phyloP scores from a whole-genome alignment of 2,329 filamentous ascomycete species.

The Cryphonectria naterciae region DNA sequence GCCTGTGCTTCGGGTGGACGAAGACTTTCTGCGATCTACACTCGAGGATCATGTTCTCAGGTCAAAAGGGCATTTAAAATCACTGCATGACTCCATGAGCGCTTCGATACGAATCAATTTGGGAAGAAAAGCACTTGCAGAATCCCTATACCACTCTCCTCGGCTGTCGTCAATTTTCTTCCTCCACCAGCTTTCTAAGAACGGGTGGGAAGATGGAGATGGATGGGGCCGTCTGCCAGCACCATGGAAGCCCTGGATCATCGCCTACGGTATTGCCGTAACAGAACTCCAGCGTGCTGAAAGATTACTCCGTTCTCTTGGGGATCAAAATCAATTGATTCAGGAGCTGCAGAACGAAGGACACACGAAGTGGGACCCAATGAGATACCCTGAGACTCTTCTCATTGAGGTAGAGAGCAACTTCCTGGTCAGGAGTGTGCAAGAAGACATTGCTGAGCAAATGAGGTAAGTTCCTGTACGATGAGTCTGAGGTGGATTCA shows the following conservation, averaged over 20 bases:
- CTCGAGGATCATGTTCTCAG: background rate
- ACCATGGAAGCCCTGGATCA: constrained; percentile 42
- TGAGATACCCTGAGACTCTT: constrained; percentile 60
- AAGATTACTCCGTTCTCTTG: constrained; percentile 40
- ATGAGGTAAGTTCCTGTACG: constrained; percentile 50
- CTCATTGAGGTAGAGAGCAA: constrained; percentile 67
- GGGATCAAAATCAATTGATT: constrained; percentile 40
- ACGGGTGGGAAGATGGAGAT: constrained; percentile 8
- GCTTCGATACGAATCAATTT: background rate
- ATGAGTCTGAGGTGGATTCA: no score
- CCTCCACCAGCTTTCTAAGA: constrained; percentile 39
- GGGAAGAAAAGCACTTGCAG: background rate
- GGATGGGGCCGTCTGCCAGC: constrained; percentile 36
- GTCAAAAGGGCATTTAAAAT: background rate
- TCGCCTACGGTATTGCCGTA: constrained; percentile 46
- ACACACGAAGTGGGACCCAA: constrained; percentile 59
- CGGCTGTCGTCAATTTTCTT: constrained; percentile 41
- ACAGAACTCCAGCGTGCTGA: constrained; percentile 46
- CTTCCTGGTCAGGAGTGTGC: constrained; percentile 63
- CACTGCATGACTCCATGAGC: background rate
- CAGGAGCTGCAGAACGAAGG: constrained; percentile 54
- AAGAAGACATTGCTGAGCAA: constrained; percentile 58
- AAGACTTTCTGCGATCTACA: background rate
- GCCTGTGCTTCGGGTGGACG: background rate
- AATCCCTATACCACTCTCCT: constrained; percentile 30